phyloP scores from a whole-genome alignment of 192 early-diverging fungal species.

The Coemansia asiatica region DNA sequence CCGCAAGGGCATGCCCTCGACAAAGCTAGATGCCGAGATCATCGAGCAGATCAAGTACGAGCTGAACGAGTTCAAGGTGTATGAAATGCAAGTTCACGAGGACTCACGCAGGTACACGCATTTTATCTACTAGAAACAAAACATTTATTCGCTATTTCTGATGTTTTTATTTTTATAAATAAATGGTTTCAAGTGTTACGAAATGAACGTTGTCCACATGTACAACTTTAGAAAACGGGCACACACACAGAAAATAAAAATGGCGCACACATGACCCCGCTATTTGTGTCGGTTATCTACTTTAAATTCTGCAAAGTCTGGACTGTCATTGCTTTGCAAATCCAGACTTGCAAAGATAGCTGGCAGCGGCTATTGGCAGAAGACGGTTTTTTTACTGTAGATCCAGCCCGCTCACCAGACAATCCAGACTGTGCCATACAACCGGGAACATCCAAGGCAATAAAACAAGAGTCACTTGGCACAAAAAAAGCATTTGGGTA shows the following conservation, averaged over 20 bases:
- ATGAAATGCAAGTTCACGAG: constrained; percentile 88
- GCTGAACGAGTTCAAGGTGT: constrained; percentile 90
- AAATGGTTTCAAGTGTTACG: too few relatives aligned
- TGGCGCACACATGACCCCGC: neutral
- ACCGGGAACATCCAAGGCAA: too few relatives aligned
- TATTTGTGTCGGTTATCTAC: neutral
- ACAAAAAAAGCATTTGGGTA: too few relatives aligned
- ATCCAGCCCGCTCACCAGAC: neutral
- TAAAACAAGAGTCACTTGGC: too few relatives aligned
- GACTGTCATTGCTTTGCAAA: neutral
- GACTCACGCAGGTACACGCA: constrained; percentile 72
- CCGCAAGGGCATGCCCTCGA: constrained; percentile 76
- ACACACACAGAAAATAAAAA: neutral
- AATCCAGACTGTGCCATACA: neutral
- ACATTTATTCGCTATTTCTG: neutral
- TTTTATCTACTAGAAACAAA: constrained; percentile 60
- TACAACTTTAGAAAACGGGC: neutral
- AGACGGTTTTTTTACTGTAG: neutral
- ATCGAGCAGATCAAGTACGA: constrained; percentile 90
- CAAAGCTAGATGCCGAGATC: constrained; percentile 78
- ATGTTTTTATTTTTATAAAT: too few relatives aligned
- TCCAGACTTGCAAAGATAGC: neutral
- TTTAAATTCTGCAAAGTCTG: neutral
- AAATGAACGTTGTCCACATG: too few relatives aligned
- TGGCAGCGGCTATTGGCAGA: neutral